A percentile compares a stretch with the other conserved stretches of the same genome.
Conservation (phyloP, 2,329 filamentous ascomycete species). For the Claviceps sp. region DNA sequence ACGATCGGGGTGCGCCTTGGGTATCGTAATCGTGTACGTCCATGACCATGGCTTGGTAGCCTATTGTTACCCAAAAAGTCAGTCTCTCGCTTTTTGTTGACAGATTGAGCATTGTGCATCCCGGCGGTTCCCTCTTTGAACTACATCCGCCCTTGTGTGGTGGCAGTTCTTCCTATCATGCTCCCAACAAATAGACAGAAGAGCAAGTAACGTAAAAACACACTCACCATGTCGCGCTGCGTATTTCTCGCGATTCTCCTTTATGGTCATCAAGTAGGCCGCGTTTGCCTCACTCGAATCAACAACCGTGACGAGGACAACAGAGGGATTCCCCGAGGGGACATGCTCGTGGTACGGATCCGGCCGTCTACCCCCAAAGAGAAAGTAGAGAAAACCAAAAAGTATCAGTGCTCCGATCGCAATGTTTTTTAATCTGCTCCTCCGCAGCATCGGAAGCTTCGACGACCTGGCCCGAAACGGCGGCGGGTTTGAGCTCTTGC, state of each 20-base stretch:
- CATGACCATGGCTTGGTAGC: constrained; percentile 71
- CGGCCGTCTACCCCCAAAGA: constrained; percentile 27
- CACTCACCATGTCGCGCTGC: constrained; percentile 69
- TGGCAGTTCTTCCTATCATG: no score
- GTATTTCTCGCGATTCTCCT: constrained; percentile 73
- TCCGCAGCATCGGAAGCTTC: constrained; percentile 39
- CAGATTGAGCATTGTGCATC: no score
- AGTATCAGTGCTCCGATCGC: constrained; percentile 40
- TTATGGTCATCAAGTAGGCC: constrained; percentile 58
- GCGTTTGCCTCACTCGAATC: constrained; percentile 52
- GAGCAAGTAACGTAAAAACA: no score
- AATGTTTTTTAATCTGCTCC: constrained; percentile 47
- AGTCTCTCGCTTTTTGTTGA: background rate
- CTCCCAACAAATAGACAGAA: no score
- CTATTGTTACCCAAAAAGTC: background rate
- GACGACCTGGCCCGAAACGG: constrained; percentile 53
- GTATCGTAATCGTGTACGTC: constrained; percentile 65
- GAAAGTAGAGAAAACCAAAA: constrained; percentile 46
- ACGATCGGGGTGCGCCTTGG: constrained; percentile 44
- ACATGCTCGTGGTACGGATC: constrained; percentile 21
- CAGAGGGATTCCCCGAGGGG: constrained; percentile 43
- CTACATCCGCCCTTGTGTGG: no score
- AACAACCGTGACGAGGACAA: constrained; percentile 75
- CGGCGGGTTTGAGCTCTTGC: constrained; percentile 66
- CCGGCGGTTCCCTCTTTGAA: no score